These are phyloP conservation scores for Dichotomopilus funicola DNA, from an alignment of 2,329 filamentous ascomycete species.

Conservation along the genomic window DNA sequence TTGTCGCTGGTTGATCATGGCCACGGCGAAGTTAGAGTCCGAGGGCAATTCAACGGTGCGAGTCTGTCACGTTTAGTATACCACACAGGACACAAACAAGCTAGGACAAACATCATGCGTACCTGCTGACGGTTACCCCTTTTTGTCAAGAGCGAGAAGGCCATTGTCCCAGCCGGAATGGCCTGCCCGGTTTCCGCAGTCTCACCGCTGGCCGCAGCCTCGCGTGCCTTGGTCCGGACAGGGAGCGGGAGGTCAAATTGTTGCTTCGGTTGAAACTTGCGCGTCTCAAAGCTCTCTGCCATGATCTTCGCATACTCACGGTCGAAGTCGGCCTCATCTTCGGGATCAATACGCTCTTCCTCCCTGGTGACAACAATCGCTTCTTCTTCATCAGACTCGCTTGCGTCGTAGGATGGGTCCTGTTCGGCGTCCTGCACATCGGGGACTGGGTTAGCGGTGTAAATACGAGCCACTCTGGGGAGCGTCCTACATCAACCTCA, in stretches of 20 bases:
- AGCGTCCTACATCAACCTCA: conserved; percentile 46
- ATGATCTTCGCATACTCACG: conserved; percentile 98
- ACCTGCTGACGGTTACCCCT: conserved; percentile 93
- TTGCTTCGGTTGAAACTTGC: conserved; percentile 93
- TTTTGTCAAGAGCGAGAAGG: conserved; percentile 93
- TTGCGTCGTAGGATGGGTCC: conserved; percentile 46
- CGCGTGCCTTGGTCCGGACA: conserved; percentile 66
- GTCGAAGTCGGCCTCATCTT: conserved; percentile 95
- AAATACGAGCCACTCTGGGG: neutral
- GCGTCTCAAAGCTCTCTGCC: conserved; percentile 90
- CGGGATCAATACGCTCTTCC: conserved; percentile 84
- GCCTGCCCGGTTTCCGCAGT: conserved; percentile 27
- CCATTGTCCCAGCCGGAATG: conserved; percentile 61
- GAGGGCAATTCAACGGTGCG: conserved; percentile 83
- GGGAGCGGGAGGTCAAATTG: conserved; percentile 97
- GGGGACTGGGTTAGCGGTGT: conserved; percentile 13
- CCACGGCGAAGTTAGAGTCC: conserved; percentile 89
- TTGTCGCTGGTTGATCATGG: conserved; percentile 92
- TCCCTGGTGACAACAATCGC: conserved; percentile 86
- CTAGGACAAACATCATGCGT: conserved; percentile 19
- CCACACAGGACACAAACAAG: neutral
- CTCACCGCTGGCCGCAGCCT: conserved; percentile 38
- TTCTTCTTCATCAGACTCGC: conserved; percentile 78
- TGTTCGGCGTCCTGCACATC: conserved; percentile 42
- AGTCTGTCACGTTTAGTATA: conserved; percentile 50